Base-by-base conservation (phyloP, 352 stramenopile species). In the Elongisporangium anandrum region DNA sequence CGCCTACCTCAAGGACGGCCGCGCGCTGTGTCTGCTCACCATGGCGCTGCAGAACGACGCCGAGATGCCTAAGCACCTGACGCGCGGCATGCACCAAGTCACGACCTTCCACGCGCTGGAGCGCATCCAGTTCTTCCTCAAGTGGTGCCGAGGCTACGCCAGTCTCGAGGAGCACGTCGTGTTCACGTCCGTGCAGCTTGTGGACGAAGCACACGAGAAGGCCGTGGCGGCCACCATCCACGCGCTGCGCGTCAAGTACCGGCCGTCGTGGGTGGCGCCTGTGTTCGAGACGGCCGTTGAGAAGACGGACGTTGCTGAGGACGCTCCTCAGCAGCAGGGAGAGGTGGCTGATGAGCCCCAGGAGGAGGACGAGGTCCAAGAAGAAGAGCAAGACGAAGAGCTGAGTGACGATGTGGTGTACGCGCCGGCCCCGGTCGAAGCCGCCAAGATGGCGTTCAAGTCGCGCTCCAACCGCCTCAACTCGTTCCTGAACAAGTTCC, bases 81-180 rank as follows among this genome's bases (percentile, higher is more conserved):
- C 87, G 63, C 80, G 80, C 20, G 82, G 81, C 39, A 68, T 91
- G 24, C 73, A 79, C 55, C 76, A 92, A 60, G 67, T 75, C 17
- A 79, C 81, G 57, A 92, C 85, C 39, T 94, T 92, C 69, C 80
- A 94, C 72, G 71, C 79, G 38, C 70, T 94, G 23, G 85, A 94
- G 58, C 81, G 85, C 57, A 75, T 94, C n/a, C 82, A 91, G 61
- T 91, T 88, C 63, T 94, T 92, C 60, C 85, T 94, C 69, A 85
- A 85, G 50, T 94, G 85, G 85, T 90, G 81, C 29, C 81, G 85
- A 56, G 55, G 69, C 6, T 63, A 68, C 22, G 78, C 68, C 15
- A 56, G 64, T 39, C 68, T 94, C 5, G 82, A 90, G 53, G 85
- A 91, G 59, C 74, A 91, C 51, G 57, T 82, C 45, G 71, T 92